A percentile compares a stretch with the other conserved stretches of the same genome.
Evolutionary conservation across 495 filamentous ascomycete species (phyloP).

Genomic region (Clohesyomyces aquaticus): DNA sequence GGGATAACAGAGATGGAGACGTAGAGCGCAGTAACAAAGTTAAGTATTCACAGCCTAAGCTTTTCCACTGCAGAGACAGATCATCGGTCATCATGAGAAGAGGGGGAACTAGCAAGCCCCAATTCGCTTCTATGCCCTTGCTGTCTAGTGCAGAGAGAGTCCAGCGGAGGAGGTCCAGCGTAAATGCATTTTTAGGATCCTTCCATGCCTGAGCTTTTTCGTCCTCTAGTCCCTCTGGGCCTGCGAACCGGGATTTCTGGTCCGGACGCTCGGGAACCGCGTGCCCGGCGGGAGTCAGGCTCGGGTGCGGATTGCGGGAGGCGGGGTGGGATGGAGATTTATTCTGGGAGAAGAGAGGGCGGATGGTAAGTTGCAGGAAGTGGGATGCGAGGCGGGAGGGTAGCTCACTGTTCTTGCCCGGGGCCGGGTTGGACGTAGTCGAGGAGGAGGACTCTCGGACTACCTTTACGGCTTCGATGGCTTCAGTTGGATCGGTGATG

Average conservation of each 20-base stretch:
- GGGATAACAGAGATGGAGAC: constrained; percentile 60
- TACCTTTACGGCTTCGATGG: constrained; percentile 57
- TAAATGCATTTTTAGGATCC: constrained; percentile 57
- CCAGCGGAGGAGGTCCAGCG: constrained; percentile 70
- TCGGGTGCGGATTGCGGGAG: constrained; percentile 19
- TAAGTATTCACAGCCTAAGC: constrained; percentile 64
- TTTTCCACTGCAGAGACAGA: constrained; percentile 57
- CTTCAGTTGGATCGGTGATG: constrained; percentile 60
- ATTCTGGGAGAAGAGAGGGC: constrained; percentile 46
- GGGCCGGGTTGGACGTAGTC: neutral
- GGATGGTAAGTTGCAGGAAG: constrained; percentile 51
- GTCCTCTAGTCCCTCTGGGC: too few relatives aligned
- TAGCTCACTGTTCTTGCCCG: constrained; percentile 46
- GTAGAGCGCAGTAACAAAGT: constrained; percentile 57
- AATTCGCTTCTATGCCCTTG: constrained; percentile 53
- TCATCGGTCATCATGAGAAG: constrained; percentile 82
- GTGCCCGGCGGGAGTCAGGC: constrained; percentile 47
- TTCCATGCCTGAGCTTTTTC: constrained; percentile 77
- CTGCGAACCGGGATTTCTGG: constrained; percentile 15
- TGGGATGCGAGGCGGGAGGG: constrained; percentile 44
- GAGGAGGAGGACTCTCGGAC: too few relatives aligned
- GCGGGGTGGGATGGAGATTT: too few relatives aligned
- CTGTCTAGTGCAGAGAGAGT: constrained; percentile 56
- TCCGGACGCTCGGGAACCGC: constrained; percentile 7
- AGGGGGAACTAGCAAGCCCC: constrained; percentile 82